phyloP scores from a whole-genome alignment of 495 filamentous ascomycete species.

The Hypoxylon subgilvum region DNA sequence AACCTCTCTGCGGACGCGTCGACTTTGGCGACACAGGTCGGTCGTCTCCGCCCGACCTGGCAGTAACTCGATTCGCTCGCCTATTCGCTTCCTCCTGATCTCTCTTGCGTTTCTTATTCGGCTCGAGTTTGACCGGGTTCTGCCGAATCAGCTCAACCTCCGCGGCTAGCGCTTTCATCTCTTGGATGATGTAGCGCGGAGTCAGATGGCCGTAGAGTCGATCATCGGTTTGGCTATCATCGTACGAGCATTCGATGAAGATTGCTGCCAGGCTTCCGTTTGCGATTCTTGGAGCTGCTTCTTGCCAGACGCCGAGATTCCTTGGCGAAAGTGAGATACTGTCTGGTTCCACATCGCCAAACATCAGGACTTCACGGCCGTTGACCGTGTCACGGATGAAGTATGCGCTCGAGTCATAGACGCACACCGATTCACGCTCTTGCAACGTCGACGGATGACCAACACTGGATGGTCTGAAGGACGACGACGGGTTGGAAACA shows the following conservation, averaged over 20 bases:
- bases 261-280: slow-evolving; percentile 73
- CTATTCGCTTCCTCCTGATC: slow-evolving; percentile 29
- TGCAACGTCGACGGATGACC: slow-evolving; percentile 33
- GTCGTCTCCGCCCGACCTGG: slow-evolving; percentile 32
- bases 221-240: slow-evolving; percentile 73
- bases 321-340: slow-evolving; percentile 79
- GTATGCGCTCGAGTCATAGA: slow-evolving; percentile 85
- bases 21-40: slow-evolving; percentile 50
- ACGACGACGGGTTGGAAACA: slow-evolving; percentile 31
- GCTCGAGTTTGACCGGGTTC: slow-evolving; percentile 27
- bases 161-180: slow-evolving; percentile 72
- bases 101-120: slow-evolving; percentile 53
- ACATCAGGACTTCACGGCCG: slow-evolving; percentile 81
- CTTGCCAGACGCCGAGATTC: slow-evolving; percentile 78
- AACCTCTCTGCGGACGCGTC: slow-evolving; percentile 29
- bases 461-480: slow-evolving; percentile 23
- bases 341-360: slow-evolving; percentile 95
- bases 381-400: slow-evolving; percentile 79
- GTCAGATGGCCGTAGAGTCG: slow-evolving; percentile 86
- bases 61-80: slow-evolving; percentile 1
- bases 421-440: slow-evolving; percentile 57
- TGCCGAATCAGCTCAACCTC: slow-evolving; percentile 60
- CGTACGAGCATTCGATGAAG: slow-evolving; percentile 95
- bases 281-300: slow-evolving; percentile 82
- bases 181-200: slow-evolving; percentile 77